Evolutionary conservation across 768 basidiomycete species (phyloP), one percentile per base, ranked within the genome.

Genomic region (Trametes cinnabarina): DNA sequence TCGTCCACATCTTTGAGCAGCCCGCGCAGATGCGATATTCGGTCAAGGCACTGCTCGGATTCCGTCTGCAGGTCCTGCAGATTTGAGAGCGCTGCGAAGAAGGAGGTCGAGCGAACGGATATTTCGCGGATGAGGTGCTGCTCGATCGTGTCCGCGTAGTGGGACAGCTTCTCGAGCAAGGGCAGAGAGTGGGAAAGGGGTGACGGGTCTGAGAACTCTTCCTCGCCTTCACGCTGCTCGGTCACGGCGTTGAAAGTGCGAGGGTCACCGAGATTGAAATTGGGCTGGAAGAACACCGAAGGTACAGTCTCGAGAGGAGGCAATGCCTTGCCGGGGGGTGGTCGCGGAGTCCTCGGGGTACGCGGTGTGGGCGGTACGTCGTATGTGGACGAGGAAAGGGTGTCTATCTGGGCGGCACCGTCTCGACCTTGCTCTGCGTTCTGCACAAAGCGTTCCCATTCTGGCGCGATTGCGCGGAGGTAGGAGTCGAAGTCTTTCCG

Each of bases 1-100:
- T 82, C 78, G 67, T 95, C 91, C 2, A 96, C 87, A 22, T 90
- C 85, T 41, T 77, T 77, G 12, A 99, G 78, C 49, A 91, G 80
- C 0, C 71, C 68, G 22, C 92, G 89, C 5, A 98, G 79, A 25
- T 83, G 78, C 8, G 81, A 76, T 58, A 98, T 91, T 44, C 90
- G 85, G 42, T 78, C 74, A 6, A 98, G 78, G 66, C 94, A 95
- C 47, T 85, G 81, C 47, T 88, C 82, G 0, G 94, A 95, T 69
- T 97, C 93, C 5, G 89, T 83, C 67, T 94, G 93, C 11, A 99
- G 82, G 61, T 93, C 89, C 66, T 97, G 91, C 8, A 99, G 79
- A 71, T 99, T 99, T 7, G 93, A 83, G 35, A 99, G 82, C 7
- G 97, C 97, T 4, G 95, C 88, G 66, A 98, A 99, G 81, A 99